Base-by-base conservation (phyloP, 768 basidiomycete species). In the Cyclocybe aegerita region DNA sequence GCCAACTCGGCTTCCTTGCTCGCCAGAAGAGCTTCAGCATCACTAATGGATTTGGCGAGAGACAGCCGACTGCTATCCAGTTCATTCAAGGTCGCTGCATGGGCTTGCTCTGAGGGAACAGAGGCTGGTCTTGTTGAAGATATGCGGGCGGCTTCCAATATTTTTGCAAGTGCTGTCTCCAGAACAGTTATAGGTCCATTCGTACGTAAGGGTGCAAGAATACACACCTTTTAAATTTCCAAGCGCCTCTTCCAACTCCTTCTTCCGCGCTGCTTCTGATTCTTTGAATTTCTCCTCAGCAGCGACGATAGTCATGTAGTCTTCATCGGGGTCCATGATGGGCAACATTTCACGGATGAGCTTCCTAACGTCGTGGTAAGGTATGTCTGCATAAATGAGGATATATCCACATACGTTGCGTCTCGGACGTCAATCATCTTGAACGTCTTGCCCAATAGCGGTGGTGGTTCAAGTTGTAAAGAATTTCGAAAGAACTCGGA, bases 281-380 rank as follows among this genome's bases (percentile, higher is more conserved):
- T 74, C 58, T 10, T 77, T 77, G 62, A 89, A 83, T 55, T 78
- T 82, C 51, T 90, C 83, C 57, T 91, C 87, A 7, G 88, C 83
- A 6, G 78, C 81, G 11, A 83, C 81, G 43, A 92, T 88, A 9
- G 86, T 85, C 50, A 86, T 69, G 62, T 83, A 90, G 65, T 92
- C 90, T 46, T 90, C 87, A 38, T 86, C 84, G 9, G 88, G 86
- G 59, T 88, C 83, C 48, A 92, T 87, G 50, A 90, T 83, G 3
- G 79, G 76, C 31, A 79, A 70, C 79, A 90, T 87, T 52, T 83
- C 83, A 55, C 75, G 77, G 40, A 90, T 82, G 12, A 85, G 79
- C 56, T 84, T 83, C 43, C 88, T 90, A 23, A 23, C 23, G 23
- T 23, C 23, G 5, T 23, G 23, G 53, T 9, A 41, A 30, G 48